A percentile compares a stretch with the other conserved stretches of the same genome.
phyloP scores from a whole-genome alignment of 192 early-diverging fungal genomes.

The Coemansia erecta region DNA sequence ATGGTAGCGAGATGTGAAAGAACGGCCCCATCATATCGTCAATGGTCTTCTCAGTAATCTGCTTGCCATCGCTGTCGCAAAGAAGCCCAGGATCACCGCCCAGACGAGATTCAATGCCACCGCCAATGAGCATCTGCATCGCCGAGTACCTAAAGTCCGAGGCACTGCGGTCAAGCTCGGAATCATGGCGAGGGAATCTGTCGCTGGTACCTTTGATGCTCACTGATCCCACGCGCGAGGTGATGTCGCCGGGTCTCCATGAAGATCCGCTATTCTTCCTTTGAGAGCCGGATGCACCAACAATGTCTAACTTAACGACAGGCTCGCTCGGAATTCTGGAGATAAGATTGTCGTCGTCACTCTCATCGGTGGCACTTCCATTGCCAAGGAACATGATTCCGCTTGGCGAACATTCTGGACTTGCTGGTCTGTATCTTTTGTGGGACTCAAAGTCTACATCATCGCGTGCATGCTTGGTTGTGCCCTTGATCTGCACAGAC shows the following conservation, averaged over 20 bases:
- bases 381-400: constrained; percentile 23
- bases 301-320: constrained; percentile 1
- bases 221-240: not conserved
- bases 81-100: not conserved
- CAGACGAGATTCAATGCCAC: not conserved
- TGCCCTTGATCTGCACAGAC: constrained; percentile 34
- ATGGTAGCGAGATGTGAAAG: constrained; percentile 10
- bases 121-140: not conserved
- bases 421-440: constrained; percentile 14
- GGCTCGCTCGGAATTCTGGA: not conserved
- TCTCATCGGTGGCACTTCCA: constrained; percentile 1
- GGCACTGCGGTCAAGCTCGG: no score
- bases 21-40: constrained; percentile 29
- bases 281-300: constrained; percentile 1
- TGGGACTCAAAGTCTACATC: not conserved
- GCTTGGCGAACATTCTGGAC: constrained; percentile 14
- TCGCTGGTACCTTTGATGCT: not conserved
- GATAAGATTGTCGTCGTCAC: not conserved
- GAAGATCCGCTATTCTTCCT: not conserved
- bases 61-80: constrained; percentile 8
- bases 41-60: constrained; percentile 19
- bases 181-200: no score
- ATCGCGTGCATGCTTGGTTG: constrained; percentile 25
- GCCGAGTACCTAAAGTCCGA: no score
- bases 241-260: not conserved